A percentile compares a stretch with the other conserved stretches of the same genome.
Evolutionary conservation across 257 asterid species (phyloP).

Genomic region (Petunia axillaris): DNA sequence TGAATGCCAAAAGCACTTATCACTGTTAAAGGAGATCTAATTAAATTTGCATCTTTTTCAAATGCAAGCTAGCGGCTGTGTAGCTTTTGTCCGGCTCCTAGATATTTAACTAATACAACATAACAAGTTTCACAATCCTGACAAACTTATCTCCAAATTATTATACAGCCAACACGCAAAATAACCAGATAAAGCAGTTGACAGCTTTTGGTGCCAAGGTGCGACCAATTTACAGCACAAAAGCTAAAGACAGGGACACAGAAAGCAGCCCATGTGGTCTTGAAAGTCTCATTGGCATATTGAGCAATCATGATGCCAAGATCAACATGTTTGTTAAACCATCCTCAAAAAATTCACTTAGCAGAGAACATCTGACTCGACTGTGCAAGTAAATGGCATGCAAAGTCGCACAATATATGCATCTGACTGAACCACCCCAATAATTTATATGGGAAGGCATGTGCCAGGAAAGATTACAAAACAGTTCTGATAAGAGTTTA

Average conservation of each 20-base stretch:
- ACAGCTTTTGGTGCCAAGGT: conserved; percentile 15
- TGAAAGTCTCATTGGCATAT: not conserved
- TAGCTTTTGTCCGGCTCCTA: conserved; percentile 11
- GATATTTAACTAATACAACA: conserved; percentile 7
- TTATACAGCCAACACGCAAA: not conserved
- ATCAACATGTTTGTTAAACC: not conserved
- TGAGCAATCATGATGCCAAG: conserved; percentile 4
- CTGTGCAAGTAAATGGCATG: conserved; percentile 4
- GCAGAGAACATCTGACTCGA: conserved; percentile 7
- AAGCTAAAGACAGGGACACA: not conserved
- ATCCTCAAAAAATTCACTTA: conserved; percentile 13
- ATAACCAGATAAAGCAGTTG: not conserved
- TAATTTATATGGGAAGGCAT: not conserved
- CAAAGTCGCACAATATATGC: not conserved
- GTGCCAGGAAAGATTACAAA: conserved; percentile 11
- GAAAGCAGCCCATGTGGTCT: conserved; percentile 1
- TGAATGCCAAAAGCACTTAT: not conserved
- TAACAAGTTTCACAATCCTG: conserved; percentile 2
- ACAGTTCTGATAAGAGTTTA: conserved; percentile 1
- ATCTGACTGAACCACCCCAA: conserved; percentile 17
- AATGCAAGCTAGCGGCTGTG: conserved; percentile 22
- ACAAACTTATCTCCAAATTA: not conserved
- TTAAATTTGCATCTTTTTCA: not conserved
- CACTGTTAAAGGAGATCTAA: not conserved
- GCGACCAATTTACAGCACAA: conserved; percentile 17